These are phyloP conservation scores for Eutypa lata DNA, from an alignment of 2,329 filamentous ascomycete genomes.

Conservation along the genomic window DNA sequence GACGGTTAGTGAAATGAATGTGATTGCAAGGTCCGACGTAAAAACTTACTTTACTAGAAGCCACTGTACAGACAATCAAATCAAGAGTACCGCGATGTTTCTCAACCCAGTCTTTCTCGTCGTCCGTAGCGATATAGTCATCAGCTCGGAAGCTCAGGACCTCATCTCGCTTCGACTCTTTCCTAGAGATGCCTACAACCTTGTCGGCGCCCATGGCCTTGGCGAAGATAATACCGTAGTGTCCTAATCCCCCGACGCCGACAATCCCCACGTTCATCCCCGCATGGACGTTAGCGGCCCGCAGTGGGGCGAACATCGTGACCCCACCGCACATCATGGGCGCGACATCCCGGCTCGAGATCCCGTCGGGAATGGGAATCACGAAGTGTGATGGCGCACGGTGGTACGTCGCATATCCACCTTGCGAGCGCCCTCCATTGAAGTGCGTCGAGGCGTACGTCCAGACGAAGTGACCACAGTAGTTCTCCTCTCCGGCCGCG, in stretches of 20 bases:
- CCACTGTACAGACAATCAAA: slow-evolving; percentile 53
- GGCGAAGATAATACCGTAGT: slow-evolving; percentile 64
- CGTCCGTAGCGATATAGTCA: slow-evolving; percentile 31
- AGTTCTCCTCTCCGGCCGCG: slow-evolving; percentile 17
- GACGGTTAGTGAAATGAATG: too few relatives aligned
- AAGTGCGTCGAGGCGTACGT: slow-evolving; percentile 44
- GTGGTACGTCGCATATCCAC: slow-evolving; percentile 36
- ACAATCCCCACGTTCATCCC: slow-evolving; percentile 63
- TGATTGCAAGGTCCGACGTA: too few relatives aligned
- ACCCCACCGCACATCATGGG: slow-evolving; percentile 67
- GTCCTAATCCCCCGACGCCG: slow-evolving; percentile 61
- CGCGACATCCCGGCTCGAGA: slow-evolving; percentile 36
- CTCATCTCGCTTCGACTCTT: slow-evolving; percentile 44
- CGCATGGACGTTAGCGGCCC: slow-evolving; percentile 56
- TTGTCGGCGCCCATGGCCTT: slow-evolving; percentile 58
- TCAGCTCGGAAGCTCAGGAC: slow-evolving; percentile 49
- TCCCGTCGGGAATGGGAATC: slow-evolving; percentile 35
- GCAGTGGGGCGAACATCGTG: slow-evolving; percentile 59
- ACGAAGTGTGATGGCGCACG: slow-evolving; percentile 35
- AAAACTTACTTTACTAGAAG: slow-evolving; percentile 30
- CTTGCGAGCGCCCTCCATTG: slow-evolving; percentile 51
- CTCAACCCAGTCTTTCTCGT: slow-evolving; percentile 49
- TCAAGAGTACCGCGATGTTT: slow-evolving; percentile 47
- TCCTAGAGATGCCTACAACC: slow-evolving; percentile 52
- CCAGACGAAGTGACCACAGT: slow-evolving; percentile 26